Evolutionary conservation across 1,284 basidiomycete species (phyloP).

Genomic region (Polyporus tsugae): DNA sequence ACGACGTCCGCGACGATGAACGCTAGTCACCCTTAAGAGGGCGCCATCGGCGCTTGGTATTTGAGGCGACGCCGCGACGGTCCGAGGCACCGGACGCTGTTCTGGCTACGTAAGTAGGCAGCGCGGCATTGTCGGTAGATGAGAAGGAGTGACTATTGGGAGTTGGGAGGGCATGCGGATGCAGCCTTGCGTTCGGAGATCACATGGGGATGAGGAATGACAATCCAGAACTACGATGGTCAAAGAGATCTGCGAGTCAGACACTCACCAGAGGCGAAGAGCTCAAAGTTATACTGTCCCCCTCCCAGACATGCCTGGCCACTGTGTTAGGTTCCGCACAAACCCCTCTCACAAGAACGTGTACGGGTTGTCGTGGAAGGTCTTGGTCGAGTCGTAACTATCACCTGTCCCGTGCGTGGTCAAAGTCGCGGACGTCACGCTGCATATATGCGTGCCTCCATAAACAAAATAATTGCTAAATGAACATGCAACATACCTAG

Average conservation of each 20-base stretch:
- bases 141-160: not conserved
- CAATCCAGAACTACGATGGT: too few relatives aligned
- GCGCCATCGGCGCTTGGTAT: conserved; percentile 2
- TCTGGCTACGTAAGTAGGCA: not conserved
- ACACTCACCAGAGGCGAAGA: not conserved
- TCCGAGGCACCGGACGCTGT: conserved; percentile 2
- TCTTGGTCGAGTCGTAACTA: not conserved
- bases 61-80: conserved; percentile 6
- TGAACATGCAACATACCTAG: not conserved
- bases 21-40: conserved; percentile 18
- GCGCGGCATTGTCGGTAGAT: not conserved
- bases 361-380: not conserved
- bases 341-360: not conserved
- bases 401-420: not conserved
- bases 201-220: not conserved
- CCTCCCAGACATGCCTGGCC: not conserved
- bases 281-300: not conserved
- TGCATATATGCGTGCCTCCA: not conserved
- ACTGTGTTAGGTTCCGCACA: not conserved
- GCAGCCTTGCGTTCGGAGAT: not conserved
- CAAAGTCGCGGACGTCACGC: not conserved
- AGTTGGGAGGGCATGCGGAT: not conserved
- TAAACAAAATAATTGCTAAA: not conserved
- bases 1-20: conserved; percentile 27
- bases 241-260: not conserved